Base-by-base conservation (phyloP, 495 filamentous ascomycete species). In the Hypomontagnella submonticulosa region DNA sequence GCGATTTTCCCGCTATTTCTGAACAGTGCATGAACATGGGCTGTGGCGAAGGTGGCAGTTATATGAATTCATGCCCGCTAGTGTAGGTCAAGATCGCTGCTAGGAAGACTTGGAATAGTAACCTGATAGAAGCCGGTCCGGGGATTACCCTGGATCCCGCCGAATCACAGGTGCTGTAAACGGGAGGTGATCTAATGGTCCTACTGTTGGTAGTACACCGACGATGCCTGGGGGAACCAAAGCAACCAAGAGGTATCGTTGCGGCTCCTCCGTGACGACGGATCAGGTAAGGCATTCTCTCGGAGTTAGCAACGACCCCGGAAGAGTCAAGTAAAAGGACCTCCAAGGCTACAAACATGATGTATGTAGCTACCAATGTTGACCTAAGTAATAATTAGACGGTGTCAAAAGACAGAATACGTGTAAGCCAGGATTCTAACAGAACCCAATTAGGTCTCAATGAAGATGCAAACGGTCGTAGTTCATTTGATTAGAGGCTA, bases 21-120 rank as follows among this genome's bases (percentile, higher is more conserved):
- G 27, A 23, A 33, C 50, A 32, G 37, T 34, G 63, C 55, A 66
- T 58, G 37, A 66, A 60, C 20, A 42, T 55, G 7, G 50, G 49
- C 41, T 49, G 49, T 20, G 63, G 63, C 63, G 40, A 51, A 55
- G 56, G 56, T 60, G 63, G 43, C 50, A 66, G 49, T 16, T 60
- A 66, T 49, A 60, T 66, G 63, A 59, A 60, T 34, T 9, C 18
- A 61, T 36, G 27, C 18, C 41, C 15, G 32, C 12, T 48, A 27
- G 23, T 52, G 38, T 47, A 46, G 30, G 38, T 27, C 40, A 52
- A 40, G 53, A 63, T 53, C 54, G 41, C 19, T 47, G 54, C 13
- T 33, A 20, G 27, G 37, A 52, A 36, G 4, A 37, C 30, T 33
- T 42, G 33, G 10, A 18, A 23, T 27, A 27, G 33, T 30, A 23